phyloP scores from a whole-genome alignment of 192 early-diverging fungal genomes.

The Umbelopsis sp. region DNA sequence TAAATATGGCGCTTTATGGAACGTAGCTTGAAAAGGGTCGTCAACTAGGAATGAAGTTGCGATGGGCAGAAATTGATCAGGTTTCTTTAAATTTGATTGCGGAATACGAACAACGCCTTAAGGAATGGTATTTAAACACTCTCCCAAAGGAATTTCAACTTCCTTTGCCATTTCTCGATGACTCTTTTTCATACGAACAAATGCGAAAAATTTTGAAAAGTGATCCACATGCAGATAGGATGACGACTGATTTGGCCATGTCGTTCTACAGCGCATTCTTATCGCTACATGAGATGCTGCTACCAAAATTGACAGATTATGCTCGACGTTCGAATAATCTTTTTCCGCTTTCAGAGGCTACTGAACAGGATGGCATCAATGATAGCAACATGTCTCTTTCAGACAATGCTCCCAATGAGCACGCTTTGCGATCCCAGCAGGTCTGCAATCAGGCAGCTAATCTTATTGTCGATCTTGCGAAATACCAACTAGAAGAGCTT shows the following conservation, averaged over 20 bases:
- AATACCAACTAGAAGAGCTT: constrained; percentile 22
- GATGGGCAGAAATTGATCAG: constrained; percentile 16
- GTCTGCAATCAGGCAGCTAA: constrained; percentile 22
- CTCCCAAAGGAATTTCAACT: constrained; percentile 21
- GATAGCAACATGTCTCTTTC: background rate
- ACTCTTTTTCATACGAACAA: constrained; percentile 12
- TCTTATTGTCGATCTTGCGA: constrained; percentile 18
- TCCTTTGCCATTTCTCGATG: constrained; percentile 26
- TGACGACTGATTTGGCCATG: constrained; percentile 13
- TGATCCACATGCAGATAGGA: constrained; percentile 18
- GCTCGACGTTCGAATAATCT: background rate
- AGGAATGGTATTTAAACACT: constrained; percentile 18
- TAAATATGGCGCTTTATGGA: background rate
- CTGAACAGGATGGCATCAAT: background rate
- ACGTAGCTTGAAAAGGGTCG: background rate
- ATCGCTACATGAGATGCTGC: constrained; percentile 21
- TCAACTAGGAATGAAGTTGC: background rate
- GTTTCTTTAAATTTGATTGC: constrained; percentile 22
- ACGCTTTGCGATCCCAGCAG: constrained; percentile 26
- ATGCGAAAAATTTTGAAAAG: constrained; percentile 4
- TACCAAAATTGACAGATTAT: constrained; percentile 9
- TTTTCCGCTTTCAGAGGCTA: background rate
- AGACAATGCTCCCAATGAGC: background rate
- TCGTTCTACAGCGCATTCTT: constrained; percentile 19
- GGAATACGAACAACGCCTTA: constrained; percentile 19